Evolutionary conservation across 306 rosid species (phyloP).

Genomic region (Corylus avellana): DNA sequence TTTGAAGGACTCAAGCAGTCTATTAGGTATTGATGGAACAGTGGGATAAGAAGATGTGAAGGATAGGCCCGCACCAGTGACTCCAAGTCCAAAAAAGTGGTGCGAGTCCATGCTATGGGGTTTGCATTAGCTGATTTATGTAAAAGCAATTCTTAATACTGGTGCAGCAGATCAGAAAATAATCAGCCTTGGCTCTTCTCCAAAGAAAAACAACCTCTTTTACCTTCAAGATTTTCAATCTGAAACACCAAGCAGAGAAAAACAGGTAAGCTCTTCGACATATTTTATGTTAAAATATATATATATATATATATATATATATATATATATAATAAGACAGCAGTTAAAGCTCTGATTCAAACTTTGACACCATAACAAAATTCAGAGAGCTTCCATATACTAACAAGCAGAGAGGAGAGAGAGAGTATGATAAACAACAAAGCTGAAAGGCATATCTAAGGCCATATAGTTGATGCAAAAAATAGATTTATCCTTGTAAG

Average conservation of each 20-base stretch:
- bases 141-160: constrained; percentile 8
- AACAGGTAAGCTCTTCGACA: neutral
- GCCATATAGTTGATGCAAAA: neutral
- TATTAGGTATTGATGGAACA: constrained; percentile 53
- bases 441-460: neutral
- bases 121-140: constrained; percentile 42
- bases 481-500: neutral
- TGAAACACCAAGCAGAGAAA: constrained; percentile 39
- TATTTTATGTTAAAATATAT: neutral
- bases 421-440: neutral
- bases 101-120: constrained; percentile 72
- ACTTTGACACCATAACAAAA: neutral
- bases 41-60: constrained; percentile 56
- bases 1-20: constrained; percentile 61
- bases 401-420: neutral
- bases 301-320: too few relatives aligned
- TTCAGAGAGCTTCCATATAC: neutral
- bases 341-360: neutral
- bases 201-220: neutral
- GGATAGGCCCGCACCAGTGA: constrained; percentile 55
- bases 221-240: constrained; percentile 32
- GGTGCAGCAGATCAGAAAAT: constrained; percentile 18
- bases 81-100: constrained; percentile 52
- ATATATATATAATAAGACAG: neutral
- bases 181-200: constrained; percentile 18